Base-by-base conservation (phyloP, 108 stramenopile genomes). In the Conticribra guillardii region DNA sequence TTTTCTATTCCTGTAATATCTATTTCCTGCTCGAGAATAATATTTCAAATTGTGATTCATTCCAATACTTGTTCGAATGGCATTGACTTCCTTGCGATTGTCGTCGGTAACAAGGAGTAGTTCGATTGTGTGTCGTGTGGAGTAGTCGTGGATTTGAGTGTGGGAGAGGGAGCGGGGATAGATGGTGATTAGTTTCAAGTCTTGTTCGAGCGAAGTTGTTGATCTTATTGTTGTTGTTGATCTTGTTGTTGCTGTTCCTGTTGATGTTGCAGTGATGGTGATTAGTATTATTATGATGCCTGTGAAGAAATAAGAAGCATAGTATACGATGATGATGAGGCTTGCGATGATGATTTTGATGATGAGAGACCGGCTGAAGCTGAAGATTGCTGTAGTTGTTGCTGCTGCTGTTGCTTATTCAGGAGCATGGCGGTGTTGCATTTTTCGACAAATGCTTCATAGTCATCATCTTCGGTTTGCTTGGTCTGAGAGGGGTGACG, bases 1-100 rank as follows among this genome's bases (percentile, higher is more conserved):
- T 52, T 56, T 56, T 17, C n/a, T 34, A 19, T 28, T 66, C 37
- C 30, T 37, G n/a, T n/a, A n/a, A n/a, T n/a, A n/a, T 7, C 54
- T 55, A 15, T 27, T 48, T 22, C 30, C 49, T 17, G 16, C 17
- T 14, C 5, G 8, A 11, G 4, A 16, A 19, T 24, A 11, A 51
- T 64, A 24, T 27, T 45, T 41, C 18, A 68, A 31, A 30, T 44
- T 68, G 21, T 68, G 55, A 1, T 24, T 31, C 67, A 68, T 56
- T 37, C 54, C 67, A 68, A 68, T 68, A 55, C 19, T 57, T 33
- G 47, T 57, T 47, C 54, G 30, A 47, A 68, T 47, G 24, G 67
- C 67, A 27, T 56, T 23, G 18, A 68, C 54, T 8, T 22, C 54
- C 21, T 55, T 41, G 15, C 41, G 54, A 28, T 68, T 68, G 9